These are phyloP conservation scores for Hortiboletus flavorubellus DNA, from an alignment of 768 basidiomycete species.

Conservation along the genomic window DNA sequence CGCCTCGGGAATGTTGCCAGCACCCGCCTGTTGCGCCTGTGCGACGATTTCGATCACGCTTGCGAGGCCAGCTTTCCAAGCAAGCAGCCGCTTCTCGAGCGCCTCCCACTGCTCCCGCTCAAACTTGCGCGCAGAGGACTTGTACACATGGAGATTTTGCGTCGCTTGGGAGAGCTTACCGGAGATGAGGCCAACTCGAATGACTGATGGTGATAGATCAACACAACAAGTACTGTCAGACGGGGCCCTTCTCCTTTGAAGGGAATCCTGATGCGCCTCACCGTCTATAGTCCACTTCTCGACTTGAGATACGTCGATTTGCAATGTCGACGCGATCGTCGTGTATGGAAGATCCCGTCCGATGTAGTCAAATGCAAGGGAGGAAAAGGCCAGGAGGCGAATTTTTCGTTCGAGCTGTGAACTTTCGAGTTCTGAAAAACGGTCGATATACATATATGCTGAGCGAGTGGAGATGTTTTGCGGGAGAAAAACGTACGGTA, in stretches of 20 bases:
- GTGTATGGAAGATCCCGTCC: slow-evolving; percentile 72
- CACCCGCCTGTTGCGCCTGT: slow-evolving; percentile 44
- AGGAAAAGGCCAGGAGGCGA: slow-evolving; percentile 69
- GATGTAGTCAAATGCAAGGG: slow-evolving; percentile 73
- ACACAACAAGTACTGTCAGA: no score
- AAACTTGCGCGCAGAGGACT: slow-evolving; percentile 73
- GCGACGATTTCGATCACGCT: slow-evolving; percentile 70
- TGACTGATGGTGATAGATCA: slow-evolving; percentile 44
- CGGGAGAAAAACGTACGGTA: slow-evolving; percentile 47
- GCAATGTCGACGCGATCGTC: slow-evolving; percentile 61
- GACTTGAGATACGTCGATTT: slow-evolving; percentile 62
- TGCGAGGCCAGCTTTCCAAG: slow-evolving; percentile 73
- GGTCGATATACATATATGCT: neutral
- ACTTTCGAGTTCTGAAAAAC: slow-evolving; percentile 48
- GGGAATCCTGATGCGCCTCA: slow-evolving; percentile 29
- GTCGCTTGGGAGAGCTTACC: slow-evolving; percentile 83
- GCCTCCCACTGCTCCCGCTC: slow-evolving; percentile 77
- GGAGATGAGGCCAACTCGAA: slow-evolving; percentile 72
- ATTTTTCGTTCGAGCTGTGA: slow-evolving; percentile 73
- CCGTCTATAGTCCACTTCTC: slow-evolving; percentile 90
- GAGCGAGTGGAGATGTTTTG: neutral
- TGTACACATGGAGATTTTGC: slow-evolving; percentile 68
- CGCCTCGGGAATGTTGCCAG: slow-evolving; percentile 15
- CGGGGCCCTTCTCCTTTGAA: neutral
- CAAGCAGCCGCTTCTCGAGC: slow-evolving; percentile 67